These are phyloP conservation scores for Phaffia tasmanica DNA, from an alignment of 768 basidiomycete genomes.

Conservation along the genomic window DNA sequence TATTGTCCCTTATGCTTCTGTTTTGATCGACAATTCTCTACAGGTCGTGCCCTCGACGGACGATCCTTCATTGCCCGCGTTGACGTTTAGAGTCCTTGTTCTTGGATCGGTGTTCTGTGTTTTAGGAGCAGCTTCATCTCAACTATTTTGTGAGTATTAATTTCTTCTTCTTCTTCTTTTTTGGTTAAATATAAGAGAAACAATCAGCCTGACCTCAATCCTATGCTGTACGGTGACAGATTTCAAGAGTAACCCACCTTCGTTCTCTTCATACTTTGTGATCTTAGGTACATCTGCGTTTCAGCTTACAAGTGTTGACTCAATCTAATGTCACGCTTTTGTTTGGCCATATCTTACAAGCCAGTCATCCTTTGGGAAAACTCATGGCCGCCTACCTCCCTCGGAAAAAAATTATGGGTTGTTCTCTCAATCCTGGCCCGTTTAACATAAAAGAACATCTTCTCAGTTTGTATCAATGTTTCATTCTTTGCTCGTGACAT, in stretches of 20 bases:
- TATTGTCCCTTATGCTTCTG: no score
- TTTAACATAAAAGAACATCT: constrained; percentile 36
- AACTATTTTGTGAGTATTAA: constrained; percentile 30
- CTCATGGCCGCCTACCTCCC: constrained; percentile 32
- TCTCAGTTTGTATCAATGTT: constrained; percentile 13
- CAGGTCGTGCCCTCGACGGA: constrained; percentile 37
- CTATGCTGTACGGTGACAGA: constrained; percentile 30
- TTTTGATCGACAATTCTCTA: no score
- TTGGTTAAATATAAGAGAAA: neutral
- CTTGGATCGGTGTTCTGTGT: constrained; percentile 36
- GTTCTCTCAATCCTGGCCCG: constrained; percentile 35
- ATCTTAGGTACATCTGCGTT: constrained; percentile 28
- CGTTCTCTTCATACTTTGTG: constrained; percentile 35
- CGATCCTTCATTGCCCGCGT: constrained; percentile 35
- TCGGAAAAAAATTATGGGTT: constrained; percentile 26
- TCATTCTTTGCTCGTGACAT: constrained; percentile 29
- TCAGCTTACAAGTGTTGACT: neutral
- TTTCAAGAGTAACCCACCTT: constrained; percentile 35
- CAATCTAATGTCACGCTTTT: neutral
- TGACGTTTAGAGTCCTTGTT: constrained; percentile 36
- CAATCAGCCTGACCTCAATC: neutral
- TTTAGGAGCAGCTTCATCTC: constrained; percentile 36
- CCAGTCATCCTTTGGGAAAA: constrained; percentile 37
- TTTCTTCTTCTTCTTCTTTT: neutral
- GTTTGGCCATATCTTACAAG: neutral